A percentile compares a stretch with the other conserved stretches of the same genome.
Evolutionary conservation across 495 filamentous ascomycete genomes (phyloP).

Genomic region (Tuber umbilicatum): DNA sequence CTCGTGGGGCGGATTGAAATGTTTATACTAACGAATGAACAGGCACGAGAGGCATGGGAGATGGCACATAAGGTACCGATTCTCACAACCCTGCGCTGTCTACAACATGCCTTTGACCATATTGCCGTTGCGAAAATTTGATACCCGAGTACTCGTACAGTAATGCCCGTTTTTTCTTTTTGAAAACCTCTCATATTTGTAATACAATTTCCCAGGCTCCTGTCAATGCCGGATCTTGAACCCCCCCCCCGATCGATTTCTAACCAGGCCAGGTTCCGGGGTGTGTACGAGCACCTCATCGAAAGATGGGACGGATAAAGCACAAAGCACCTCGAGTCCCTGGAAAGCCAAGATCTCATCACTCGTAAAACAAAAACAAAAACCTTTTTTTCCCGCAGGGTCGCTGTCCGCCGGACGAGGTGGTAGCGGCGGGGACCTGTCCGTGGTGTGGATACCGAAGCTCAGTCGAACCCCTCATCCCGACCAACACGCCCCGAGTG

Average conservation of each 20-base stretch:
- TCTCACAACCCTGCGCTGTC: not conserved
- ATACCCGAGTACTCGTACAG: not conserved
- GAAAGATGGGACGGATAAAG: not conserved
- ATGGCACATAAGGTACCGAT: not conserved
- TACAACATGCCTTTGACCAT: too few relatives aligned
- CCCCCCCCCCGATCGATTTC: not conserved
- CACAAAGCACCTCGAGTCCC: not conserved
- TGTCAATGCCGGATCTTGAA: not conserved
- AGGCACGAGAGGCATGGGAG: not conserved
- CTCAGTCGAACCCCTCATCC: not conserved
- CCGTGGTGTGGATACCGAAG: not conserved
- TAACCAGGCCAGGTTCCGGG: not conserved
- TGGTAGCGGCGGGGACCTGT: not conserved
- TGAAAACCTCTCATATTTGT: not conserved
- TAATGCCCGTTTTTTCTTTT: not conserved
- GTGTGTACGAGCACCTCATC: not conserved
- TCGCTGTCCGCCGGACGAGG: not conserved
- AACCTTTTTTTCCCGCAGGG: not conserved
- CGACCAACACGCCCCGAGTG: not conserved
- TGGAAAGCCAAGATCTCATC: not conserved
- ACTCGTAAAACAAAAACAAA: not conserved
- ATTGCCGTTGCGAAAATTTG: not conserved
- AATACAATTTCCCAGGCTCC: not conserved
- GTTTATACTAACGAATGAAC: not conserved
- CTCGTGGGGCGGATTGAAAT: conserved; percentile 1